Percentiles rank a stretch among this genome's conserved stretches.
phyloP scores from a whole-genome alignment of 495 filamentous ascomycete species.

The Penicillium herquei region DNA sequence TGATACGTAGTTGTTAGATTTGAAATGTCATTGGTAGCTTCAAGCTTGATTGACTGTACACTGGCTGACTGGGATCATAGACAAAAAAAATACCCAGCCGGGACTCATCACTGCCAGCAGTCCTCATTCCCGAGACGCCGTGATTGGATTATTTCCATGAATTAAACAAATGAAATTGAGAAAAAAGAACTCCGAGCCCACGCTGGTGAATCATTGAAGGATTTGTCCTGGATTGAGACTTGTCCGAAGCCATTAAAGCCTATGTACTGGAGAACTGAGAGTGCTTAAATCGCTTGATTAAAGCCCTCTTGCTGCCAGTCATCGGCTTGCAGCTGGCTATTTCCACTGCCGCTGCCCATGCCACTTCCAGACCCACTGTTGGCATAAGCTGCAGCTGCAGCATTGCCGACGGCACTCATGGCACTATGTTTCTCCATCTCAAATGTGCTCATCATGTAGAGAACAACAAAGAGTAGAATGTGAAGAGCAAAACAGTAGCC shows the following conservation, averaged over 20 bases:
- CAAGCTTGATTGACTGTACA: slow-evolving; percentile 12
- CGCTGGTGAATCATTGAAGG: slow-evolving; percentile 19
- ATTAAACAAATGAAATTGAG: slow-evolving; percentile 6
- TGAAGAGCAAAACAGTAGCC: slow-evolving; percentile 88
- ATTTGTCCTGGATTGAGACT: background rate
- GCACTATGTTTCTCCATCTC: slow-evolving; percentile 57
- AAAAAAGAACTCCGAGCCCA: slow-evolving; percentile 19
- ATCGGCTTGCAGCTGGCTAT: slow-evolving; percentile 47
- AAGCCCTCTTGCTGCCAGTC: slow-evolving; percentile 66
- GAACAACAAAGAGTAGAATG: slow-evolving; percentile 76
- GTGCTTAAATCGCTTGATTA: slow-evolving; percentile 25
- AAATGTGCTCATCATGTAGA: slow-evolving; percentile 77
- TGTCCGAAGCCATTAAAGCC: background rate
- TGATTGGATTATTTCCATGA: slow-evolving; percentile 12
- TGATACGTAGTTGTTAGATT: background rate
- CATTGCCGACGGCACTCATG: slow-evolving; percentile 41
- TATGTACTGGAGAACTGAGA: slow-evolving; percentile 2
- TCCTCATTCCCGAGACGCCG: slow-evolving; percentile 16
- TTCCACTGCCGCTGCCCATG: slow-evolving; percentile 20
- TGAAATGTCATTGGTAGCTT: background rate
- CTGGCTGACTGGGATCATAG: slow-evolving; percentile 5
- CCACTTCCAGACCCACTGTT: slow-evolving; percentile 31
- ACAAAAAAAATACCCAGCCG: slow-evolving; percentile 10
- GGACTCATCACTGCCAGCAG: slow-evolving; percentile 8
- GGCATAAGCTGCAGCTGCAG: slow-evolving; percentile 44